phyloP scores from a whole-genome alignment of 306 rosid species.

The Purshia tridentata region DNA sequence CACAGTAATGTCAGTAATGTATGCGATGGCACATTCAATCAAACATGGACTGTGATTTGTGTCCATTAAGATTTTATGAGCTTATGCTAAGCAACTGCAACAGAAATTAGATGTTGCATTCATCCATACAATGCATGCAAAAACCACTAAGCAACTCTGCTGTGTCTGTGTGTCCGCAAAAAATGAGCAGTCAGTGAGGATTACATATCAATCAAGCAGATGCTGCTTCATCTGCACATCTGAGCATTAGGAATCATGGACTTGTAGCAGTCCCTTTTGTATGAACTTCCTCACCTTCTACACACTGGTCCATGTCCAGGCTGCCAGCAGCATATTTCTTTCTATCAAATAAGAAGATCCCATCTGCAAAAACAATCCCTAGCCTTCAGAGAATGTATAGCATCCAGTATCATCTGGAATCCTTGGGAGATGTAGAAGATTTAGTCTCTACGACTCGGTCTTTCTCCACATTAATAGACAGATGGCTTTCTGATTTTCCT shows the following conservation, averaged over 20 bases:
- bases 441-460: constrained; percentile 40
- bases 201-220: constrained; percentile 27
- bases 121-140: constrained; percentile 3
- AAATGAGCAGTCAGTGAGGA: constrained; percentile 22
- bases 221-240: constrained; percentile 36
- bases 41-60: background rate
- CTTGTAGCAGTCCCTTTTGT: background rate
- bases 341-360: background rate
- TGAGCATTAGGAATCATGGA: constrained; percentile 20
- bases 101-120: constrained; percentile 25
- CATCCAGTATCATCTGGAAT: constrained; percentile 31
- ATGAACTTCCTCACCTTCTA: background rate
- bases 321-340: background rate
- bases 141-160: constrained; percentile 33
- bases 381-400: constrained; percentile 9
- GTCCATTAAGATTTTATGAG: constrained; percentile 18
- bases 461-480: constrained; percentile 39
- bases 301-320: background rate
- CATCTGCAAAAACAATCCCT: background rate
- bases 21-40: constrained; percentile 7
- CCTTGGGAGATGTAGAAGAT: constrained; percentile 23
- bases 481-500: constrained; percentile 59
- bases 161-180: constrained; percentile 26
- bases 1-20: background rate
- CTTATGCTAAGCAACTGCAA: constrained; percentile 32